Conservation (phyloP, 2,329 filamentous ascomycete genomes). For the Stachybotrys chlorohalonatus region DNA sequence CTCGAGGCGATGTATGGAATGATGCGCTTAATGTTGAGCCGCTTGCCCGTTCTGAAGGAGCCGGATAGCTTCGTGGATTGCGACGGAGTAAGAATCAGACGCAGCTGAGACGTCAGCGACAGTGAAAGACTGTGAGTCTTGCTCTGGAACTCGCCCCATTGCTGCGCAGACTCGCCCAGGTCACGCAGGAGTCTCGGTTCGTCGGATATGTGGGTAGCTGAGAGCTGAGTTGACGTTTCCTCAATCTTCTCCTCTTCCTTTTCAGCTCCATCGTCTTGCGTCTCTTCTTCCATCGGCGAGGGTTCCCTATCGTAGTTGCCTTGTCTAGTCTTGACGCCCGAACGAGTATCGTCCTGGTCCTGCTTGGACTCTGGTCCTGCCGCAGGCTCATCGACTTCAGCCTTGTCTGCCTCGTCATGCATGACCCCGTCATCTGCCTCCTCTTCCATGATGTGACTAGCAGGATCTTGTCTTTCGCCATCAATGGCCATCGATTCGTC, state of each 20-base stretch:
- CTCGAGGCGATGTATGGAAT: constrained; percentile 97
- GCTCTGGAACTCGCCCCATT: constrained; percentile 80
- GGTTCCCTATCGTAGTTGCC: constrained; percentile 48
- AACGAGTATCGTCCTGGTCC: constrained; percentile 44
- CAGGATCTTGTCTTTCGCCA: constrained; percentile 47
- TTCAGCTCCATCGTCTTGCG: constrained; percentile 16
- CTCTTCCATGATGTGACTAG: constrained; percentile 43
- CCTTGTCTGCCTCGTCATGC: constrained; percentile 34
- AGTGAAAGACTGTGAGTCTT: constrained; percentile 80
- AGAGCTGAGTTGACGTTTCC: constrained; percentile 54
- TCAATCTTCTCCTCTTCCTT: constrained; percentile 38
- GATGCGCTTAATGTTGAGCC: constrained; percentile 98
- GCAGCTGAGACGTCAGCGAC: constrained; percentile 85
- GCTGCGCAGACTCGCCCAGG: constrained; percentile 51
- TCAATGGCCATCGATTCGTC: constrained; percentile 87
- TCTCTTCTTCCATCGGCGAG: constrained; percentile 31
- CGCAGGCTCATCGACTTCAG: constrained; percentile 27
- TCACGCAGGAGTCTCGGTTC: constrained; percentile 33
- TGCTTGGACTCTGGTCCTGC: constrained; percentile 29
- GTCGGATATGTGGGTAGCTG: constrained; percentile 60
- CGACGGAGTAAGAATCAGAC: constrained; percentile 89
- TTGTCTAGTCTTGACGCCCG: constrained; percentile 51
- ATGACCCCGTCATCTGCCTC: constrained; percentile 38
- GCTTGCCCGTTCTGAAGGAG: constrained; percentile 93
- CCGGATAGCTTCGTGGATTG: constrained; percentile 93